phyloP scores from a whole-genome alignment of 495 filamentous ascomycete species.

The Aspergillus carlsbadensis region DNA sequence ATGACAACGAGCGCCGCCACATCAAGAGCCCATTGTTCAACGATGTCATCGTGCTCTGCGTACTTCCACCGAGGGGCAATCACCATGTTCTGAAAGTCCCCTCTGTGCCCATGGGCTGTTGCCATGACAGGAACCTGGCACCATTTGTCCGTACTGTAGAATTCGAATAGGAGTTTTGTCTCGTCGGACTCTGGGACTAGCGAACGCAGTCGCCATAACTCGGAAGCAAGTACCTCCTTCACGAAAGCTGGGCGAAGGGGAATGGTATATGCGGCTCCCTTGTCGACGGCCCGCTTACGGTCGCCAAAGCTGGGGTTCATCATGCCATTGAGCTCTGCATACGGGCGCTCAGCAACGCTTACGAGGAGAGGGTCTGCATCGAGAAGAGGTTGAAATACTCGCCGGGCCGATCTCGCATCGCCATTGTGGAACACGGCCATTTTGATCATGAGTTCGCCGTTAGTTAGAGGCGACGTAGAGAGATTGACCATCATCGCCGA shows the following conservation, averaged over 20 bases:
- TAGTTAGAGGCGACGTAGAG: constrained; percentile 2
- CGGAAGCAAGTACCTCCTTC: neutral
- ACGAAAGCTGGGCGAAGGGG: neutral
- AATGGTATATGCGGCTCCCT: neutral
- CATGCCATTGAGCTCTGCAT: neutral
- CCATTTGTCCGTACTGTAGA: constrained; percentile 1
- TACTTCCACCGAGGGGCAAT: neutral
- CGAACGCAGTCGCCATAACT: neutral
- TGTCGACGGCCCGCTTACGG: neutral
- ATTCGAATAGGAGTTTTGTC: neutral
- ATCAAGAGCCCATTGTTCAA: neutral
- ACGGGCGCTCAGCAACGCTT: neutral
- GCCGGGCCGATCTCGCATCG: constrained; percentile 27
- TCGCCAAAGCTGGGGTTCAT: neutral
- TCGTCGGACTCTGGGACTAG: neutral
- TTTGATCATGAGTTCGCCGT: constrained; percentile 14
- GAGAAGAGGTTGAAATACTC: constrained; percentile 33
- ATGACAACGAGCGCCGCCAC: neutral
- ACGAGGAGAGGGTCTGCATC: neutral
- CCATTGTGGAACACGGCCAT: constrained; percentile 45
- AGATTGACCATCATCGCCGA: constrained; percentile 23
- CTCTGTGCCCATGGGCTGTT: neutral
- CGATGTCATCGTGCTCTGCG: neutral
- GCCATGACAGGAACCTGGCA: neutral
- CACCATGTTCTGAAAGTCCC: neutral